A percentile compares a stretch with the other conserved stretches of the same genome.
Conservation (phyloP, 2,329 filamentous ascomycete species). For the Phaeomoniella chlamydospora region DNA sequence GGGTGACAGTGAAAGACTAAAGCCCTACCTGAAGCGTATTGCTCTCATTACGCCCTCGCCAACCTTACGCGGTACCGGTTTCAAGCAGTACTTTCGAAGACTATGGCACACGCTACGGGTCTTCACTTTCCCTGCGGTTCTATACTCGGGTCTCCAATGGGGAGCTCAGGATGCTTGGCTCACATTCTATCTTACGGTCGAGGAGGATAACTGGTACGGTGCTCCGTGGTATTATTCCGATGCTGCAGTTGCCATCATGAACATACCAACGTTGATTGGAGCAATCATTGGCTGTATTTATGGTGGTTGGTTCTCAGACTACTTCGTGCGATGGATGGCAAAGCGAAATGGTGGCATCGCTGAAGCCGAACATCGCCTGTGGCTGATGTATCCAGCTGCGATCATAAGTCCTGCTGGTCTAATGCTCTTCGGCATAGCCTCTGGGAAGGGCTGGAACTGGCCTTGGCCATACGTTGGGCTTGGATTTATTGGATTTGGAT, state of each 20-base stretch:
- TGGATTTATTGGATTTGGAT: constrained; percentile 44
- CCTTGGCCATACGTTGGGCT: constrained; percentile 39
- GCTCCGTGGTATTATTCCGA: constrained; percentile 41
- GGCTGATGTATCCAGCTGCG: constrained; percentile 35
- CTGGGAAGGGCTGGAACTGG: constrained; percentile 36
- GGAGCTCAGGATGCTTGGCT: constrained; percentile 46
- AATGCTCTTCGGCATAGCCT: constrained; percentile 39
- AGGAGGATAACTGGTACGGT: constrained; percentile 41
- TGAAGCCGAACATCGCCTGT: constrained; percentile 40
- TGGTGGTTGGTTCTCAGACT: constrained; percentile 42
- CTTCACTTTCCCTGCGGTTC: constrained; percentile 42
- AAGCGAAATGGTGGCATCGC: constrained; percentile 37
- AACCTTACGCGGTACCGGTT: constrained; percentile 37
- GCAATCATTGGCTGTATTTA: constrained; percentile 11
- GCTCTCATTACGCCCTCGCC: constrained; percentile 40
- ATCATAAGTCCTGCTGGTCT: constrained; percentile 36
- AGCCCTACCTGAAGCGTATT: constrained; percentile 41
- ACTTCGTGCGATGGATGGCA: constrained; percentile 41
- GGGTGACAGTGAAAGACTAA: constrained; percentile 17
- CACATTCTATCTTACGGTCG: constrained; percentile 43
- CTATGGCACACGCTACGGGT: constrained; percentile 42
- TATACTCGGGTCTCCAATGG: constrained; percentile 45
- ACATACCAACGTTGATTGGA: constrained; percentile 37
- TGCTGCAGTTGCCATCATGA: constrained; percentile 41
- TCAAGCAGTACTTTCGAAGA: constrained; percentile 38